A percentile compares a stretch with the other conserved stretches of the same genome.
Conservation (phyloP, 2,329 filamentous ascomycete genomes). For the Diaporthe citrichinensis region DNA sequence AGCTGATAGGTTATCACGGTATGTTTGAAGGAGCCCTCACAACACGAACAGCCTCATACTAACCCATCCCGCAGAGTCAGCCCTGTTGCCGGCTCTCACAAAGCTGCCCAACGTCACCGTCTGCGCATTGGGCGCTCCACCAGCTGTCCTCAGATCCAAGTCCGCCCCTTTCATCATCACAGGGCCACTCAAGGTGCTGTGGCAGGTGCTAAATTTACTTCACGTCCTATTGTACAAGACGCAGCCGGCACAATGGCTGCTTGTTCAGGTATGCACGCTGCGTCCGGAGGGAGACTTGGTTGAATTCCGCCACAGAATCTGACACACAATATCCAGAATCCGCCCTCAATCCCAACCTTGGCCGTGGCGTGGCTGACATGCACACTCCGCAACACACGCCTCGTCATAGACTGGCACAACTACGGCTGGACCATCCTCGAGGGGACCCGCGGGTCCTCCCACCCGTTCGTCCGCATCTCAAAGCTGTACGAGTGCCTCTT, state of each 20-base stretch:
- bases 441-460: constrained; percentile 67
- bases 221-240: constrained; percentile 80
- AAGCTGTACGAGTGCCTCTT: constrained; percentile 83
- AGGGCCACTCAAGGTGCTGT: constrained; percentile 87
- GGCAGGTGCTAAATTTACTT: constrained; percentile 83
- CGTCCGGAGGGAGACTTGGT: neutral
- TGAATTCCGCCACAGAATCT: neutral
- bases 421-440: constrained; percentile 96
- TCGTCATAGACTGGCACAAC: constrained; percentile 99
- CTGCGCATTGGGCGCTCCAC: constrained; percentile 77
- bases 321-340: constrained; percentile 72
- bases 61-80: constrained; percentile 70
- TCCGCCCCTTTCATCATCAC: constrained; percentile 82
- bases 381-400: constrained; percentile 81
- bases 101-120: constrained; percentile 79
- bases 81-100: constrained; percentile 76
- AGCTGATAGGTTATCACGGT: constrained; percentile 92
- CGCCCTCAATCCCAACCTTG: constrained; percentile 93
- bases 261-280: constrained; percentile 75
- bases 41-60: constrained; percentile 10
- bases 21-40: constrained; percentile 41
- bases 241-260: constrained; percentile 83
- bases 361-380: constrained; percentile 81
- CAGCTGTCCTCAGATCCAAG: constrained; percentile 75
- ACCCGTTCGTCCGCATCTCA: constrained; percentile 84